phyloP scores from a whole-genome alignment of 2,329 filamentous ascomycete genomes.

The Fusarium sp. region DNA sequence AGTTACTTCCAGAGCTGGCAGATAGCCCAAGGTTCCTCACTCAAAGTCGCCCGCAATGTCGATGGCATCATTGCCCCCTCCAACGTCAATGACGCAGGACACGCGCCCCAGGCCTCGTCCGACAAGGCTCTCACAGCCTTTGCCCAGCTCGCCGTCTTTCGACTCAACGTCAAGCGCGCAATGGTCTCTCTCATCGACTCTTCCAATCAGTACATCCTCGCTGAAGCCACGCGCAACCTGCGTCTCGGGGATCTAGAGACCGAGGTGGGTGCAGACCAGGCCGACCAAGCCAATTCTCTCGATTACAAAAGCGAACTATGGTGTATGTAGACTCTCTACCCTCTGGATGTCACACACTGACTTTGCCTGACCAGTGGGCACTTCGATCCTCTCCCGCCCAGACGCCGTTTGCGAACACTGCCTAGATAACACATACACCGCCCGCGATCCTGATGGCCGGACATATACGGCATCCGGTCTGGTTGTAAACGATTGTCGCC shows the following conservation, averaged over 20 bases:
- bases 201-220: slow-evolving; percentile 65
- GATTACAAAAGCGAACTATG: slow-evolving; percentile 52
- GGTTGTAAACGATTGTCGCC: slow-evolving; percentile 51
- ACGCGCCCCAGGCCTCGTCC: slow-evolving; percentile 52
- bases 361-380: slow-evolving; percentile 30
- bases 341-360: too few species aligned
- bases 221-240: slow-evolving; percentile 65
- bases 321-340: slow-evolving; percentile 47
- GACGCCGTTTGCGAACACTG: slow-evolving; percentile 56
- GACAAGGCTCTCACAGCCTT: slow-evolving; percentile 62
- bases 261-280: not conserved
- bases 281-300: not conserved
- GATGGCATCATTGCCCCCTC: slow-evolving; percentile 49
- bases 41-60: slow-evolving; percentile 53
- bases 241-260: slow-evolving; percentile 55
- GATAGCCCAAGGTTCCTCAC: slow-evolving; percentile 52
- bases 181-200: slow-evolving; percentile 66
- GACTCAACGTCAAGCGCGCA: slow-evolving; percentile 62
- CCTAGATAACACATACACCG: slow-evolving; percentile 47
- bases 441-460: slow-evolving; percentile 42
- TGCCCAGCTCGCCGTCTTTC: slow-evolving; percentile 66
- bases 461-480: slow-evolving; percentile 51
- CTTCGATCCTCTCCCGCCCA: slow-evolving; percentile 49
- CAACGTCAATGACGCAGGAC: slow-evolving; percentile 51
- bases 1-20: slow-evolving; percentile 53